Base-by-base conservation (phyloP, 768 basidiomycete genomes). In the Calocybe cyanea region DNA sequence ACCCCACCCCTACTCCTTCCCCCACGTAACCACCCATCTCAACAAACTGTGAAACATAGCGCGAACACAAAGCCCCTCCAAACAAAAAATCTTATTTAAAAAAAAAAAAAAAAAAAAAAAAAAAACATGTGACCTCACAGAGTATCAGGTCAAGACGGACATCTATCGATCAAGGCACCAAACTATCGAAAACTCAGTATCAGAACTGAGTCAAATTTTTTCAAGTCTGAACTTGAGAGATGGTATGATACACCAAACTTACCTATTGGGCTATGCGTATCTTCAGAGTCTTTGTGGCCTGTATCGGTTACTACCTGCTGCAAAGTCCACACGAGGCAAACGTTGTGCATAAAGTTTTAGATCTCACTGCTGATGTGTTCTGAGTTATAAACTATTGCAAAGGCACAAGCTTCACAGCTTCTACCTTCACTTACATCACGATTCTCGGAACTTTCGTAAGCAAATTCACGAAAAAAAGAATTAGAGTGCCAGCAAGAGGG, bases 341-440 rank as follows among this genome's bases (percentile, higher is more conserved):
- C 45, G 67, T 69, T 44, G 67, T 68, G 41, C 14, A 64, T 57
- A 15, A 20, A n/a, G n/a, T n/a, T n/a, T n/a, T n/a, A n/a, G n/a
- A n/a, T n/a, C n/a, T n/a, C n/a, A n/a, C n/a, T 28, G 13, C 4
- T n/a, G n/a, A 24, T 28, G 18, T n/a, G 8, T 17, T 43, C 15
- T 2, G 25, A 11, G 25, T 28, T n/a, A n/a, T n/a, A n/a, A 33
- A 24, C 33, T 17, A 5, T 1, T 17, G 2, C 1, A 2, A 23
- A 67, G 66, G 44, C 66, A 68, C 45, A 57, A 63, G 7, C 62
- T 70, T 11, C 66, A 68, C 32, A 38, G 20, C 8, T 59, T 57
- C 23, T 64, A 65, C 43, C 48, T 66, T 3, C 43, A 49, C 2
- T 42, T 68, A 21, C 68, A 70, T 33, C 33, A 43, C 2, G 36